Conservation (phyloP, 2,329 filamentous ascomycete species). For the Mycosphaerella arachidis region DNA sequence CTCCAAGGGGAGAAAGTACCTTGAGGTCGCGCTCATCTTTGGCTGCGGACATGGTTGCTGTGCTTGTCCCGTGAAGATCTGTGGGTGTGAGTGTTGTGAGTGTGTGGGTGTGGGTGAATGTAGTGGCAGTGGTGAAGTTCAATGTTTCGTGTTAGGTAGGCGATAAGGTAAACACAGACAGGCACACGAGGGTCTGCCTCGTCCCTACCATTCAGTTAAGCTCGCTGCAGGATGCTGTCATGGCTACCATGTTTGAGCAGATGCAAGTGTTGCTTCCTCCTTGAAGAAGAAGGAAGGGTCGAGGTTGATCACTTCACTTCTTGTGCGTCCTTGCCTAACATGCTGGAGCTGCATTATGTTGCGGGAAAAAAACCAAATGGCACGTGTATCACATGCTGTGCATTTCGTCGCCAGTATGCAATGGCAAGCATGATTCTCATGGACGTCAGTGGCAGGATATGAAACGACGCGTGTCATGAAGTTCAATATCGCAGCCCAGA, state of each 20-base stretch:
- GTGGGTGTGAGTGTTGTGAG: neutral
- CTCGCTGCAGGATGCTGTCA: conserved; percentile 1
- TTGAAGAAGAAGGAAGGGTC: neutral
- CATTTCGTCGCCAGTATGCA: neutral
- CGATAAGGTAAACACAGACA: neutral
- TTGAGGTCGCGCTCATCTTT: neutral
- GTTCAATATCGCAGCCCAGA: no score
- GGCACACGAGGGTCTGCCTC: neutral
- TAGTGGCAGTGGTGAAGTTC: neutral
- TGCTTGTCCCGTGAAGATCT: neutral
- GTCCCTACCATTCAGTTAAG: neutral
- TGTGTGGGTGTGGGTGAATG: neutral
- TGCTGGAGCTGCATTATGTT: neutral
- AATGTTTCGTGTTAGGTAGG: neutral
- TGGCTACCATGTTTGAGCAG: neutral
- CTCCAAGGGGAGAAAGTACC: neutral
- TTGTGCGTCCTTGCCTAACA: neutral
- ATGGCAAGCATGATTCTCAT: neutral
- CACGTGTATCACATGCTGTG: no score
- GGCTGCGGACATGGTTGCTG: neutral
- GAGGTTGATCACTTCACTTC: neutral
- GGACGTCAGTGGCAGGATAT: neutral
- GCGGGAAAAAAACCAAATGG: neutral
- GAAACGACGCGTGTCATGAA: neutral
- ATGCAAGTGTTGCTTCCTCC: neutral